These are phyloP conservation scores for Bipolaris cookei DNA, from an alignment of 2,329 filamentous ascomycete species.

Conservation along the genomic window DNA sequence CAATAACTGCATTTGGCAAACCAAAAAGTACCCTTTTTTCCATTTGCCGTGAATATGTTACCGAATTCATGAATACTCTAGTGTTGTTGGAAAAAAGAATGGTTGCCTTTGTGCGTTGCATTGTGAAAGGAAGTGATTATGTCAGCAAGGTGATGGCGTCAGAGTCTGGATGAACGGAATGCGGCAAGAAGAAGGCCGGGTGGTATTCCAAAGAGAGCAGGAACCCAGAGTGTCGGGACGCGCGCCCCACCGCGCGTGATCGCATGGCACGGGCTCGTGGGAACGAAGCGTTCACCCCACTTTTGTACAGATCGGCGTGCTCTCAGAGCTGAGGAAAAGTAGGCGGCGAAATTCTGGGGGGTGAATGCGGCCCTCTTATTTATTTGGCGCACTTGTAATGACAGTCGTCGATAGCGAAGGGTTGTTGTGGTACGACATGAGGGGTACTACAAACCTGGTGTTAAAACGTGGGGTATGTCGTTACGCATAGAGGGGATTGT, in stretches of 20 bases:
- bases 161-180: slow-evolving; percentile 1
- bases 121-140: neutral
- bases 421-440: neutral
- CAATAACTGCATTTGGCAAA: slow-evolving; percentile 3
- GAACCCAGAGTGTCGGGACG: slow-evolving; percentile 10
- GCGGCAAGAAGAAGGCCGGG: neutral
- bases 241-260: slow-evolving; percentile 16
- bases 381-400: neutral
- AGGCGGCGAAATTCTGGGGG: neutral
- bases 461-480: slow-evolving; percentile 19
- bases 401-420: neutral
- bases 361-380: too few species aligned
- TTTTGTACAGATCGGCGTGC: neutral
- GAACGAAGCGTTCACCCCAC: slow-evolving; percentile 2
- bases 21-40: too few species aligned
- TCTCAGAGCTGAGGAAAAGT: neutral
- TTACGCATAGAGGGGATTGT: slow-evolving; percentile 7
- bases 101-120: neutral
- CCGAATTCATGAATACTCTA: neutral
- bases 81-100: neutral
- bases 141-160: neutral
- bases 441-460: neutral
- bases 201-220: neutral
- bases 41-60: neutral
- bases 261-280: slow-evolving; percentile 1